phyloP scores from a whole-genome alignment of 2,329 filamentous ascomycete species.

The Pyrenochaeta sp. region DNA sequence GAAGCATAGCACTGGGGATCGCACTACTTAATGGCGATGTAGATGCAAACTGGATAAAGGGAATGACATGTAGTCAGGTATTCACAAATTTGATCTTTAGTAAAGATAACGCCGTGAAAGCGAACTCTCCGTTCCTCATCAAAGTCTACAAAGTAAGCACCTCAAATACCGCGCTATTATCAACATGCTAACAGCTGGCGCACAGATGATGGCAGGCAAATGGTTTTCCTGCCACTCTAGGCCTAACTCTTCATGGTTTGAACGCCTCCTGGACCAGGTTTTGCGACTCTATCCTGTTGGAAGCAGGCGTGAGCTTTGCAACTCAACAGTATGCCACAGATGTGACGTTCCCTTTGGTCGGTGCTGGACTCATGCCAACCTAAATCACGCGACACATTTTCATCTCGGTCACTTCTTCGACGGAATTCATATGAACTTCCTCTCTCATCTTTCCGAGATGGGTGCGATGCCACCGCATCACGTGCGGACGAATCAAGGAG shows the following conservation, averaged over 20 bases:
- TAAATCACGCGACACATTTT: conserved; percentile 70
- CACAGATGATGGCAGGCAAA: conserved; percentile 8
- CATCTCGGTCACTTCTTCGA: conserved; percentile 62
- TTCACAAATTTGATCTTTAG: conserved; percentile 71
- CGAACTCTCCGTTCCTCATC: conserved; percentile 2
- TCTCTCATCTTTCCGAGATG: conserved; percentile 66
- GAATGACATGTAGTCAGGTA: conserved; percentile 67
- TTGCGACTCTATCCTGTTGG: conserved; percentile 66
- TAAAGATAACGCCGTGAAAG: conserved; percentile 65
- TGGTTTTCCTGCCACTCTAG: conserved; percentile 20
- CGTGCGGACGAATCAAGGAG: conserved; percentile 9
- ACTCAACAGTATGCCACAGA: conserved; percentile 69
- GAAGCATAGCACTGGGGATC: conserved; percentile 65
- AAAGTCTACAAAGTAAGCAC: conserved; percentile 12
- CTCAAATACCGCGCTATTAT: neutral
- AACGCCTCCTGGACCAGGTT: conserved; percentile 50
- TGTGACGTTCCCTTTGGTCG: conserved; percentile 67
- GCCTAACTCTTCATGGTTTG: conserved; percentile 11
- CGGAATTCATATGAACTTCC: conserved; percentile 67
- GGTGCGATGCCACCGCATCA: conserved; percentile 45
- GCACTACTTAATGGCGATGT: conserved; percentile 71
- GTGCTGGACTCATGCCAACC: conserved; percentile 69
- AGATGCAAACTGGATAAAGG: conserved; percentile 64
- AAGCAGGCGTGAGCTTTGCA: conserved; percentile 64
- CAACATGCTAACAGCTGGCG: neutral